Conservation (phyloP, 2,329 filamentous ascomycete genomes). For the Colletotrichum eleusines region DNA sequence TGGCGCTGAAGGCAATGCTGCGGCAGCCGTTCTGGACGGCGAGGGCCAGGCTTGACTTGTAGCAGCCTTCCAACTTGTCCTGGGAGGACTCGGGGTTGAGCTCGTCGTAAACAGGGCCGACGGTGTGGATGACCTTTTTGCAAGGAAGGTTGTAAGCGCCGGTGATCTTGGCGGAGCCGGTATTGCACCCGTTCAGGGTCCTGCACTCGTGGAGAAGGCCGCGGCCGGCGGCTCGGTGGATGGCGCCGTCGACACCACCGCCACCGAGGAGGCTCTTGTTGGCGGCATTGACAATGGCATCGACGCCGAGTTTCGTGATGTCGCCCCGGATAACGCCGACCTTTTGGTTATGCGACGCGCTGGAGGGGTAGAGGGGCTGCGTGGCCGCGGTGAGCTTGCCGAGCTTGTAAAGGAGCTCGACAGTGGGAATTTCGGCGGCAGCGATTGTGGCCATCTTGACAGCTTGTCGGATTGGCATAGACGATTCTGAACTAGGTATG, state of each 20-base stretch:
- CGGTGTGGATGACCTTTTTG: slow-evolving; percentile 87
- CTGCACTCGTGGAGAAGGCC: slow-evolving; percentile 77
- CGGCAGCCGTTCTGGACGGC: slow-evolving; percentile 75
- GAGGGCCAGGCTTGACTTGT: slow-evolving; percentile 77
- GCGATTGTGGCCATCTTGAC: slow-evolving; percentile 55
- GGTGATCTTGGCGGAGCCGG: slow-evolving; percentile 87
- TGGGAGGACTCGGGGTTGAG: slow-evolving; percentile 56
- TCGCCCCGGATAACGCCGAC: slow-evolving; percentile 80
- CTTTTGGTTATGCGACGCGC: slow-evolving; percentile 71
- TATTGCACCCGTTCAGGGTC: slow-evolving; percentile 77
- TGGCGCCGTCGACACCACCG: slow-evolving; percentile 91
- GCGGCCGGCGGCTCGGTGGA: slow-evolving; percentile 84
- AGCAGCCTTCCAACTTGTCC: slow-evolving; percentile 71
- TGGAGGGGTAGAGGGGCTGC: slow-evolving; percentile 50
- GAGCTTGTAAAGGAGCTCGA: slow-evolving; percentile 74
- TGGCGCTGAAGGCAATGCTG: slow-evolving; percentile 83
- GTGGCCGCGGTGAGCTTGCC: slow-evolving; percentile 57
- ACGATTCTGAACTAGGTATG: neutral
- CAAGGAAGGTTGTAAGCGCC: slow-evolving; percentile 80
- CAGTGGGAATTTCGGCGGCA: slow-evolving; percentile 69
- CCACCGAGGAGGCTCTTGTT: slow-evolving; percentile 84
- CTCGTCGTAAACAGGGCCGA: slow-evolving; percentile 81
- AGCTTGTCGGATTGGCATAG: slow-evolving; percentile 35
- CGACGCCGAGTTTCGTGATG: slow-evolving; percentile 82
- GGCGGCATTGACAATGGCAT: slow-evolving; percentile 94